phyloP scores from a whole-genome alignment of 768 basidiomycete species.

The Leccinum subgranulosum region DNA sequence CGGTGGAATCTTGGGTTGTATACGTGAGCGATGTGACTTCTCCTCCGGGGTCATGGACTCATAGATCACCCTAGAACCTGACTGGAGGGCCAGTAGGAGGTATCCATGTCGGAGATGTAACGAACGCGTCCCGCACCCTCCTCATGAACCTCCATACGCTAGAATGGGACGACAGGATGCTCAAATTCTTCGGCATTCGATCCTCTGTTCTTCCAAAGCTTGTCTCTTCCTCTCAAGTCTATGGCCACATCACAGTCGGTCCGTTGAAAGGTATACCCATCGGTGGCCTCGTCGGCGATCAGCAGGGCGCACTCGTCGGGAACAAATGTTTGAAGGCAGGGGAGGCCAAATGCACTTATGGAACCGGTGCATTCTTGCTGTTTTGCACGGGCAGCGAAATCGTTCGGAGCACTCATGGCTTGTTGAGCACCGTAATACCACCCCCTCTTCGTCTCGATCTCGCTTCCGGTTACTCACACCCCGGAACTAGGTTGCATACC shows the following conservation, averaged over 20 bases:
- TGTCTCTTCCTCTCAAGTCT: slow-evolving; percentile 90
- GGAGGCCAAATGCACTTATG: slow-evolving; percentile 97
- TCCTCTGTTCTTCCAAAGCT: slow-evolving; percentile 78
- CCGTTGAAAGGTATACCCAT: slow-evolving; percentile 75
- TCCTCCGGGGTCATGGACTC: not conserved
- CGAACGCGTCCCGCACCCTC: slow-evolving; percentile 95
- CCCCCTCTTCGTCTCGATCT: not conserved
- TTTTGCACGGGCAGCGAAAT: slow-evolving; percentile 92
- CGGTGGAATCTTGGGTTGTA: slow-evolving; percentile 94
- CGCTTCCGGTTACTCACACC: not conserved
- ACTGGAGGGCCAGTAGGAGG: slow-evolving; percentile 70
- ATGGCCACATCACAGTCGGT: slow-evolving; percentile 72
- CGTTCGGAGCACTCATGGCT: slow-evolving; percentile 80
- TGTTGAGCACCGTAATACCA: slow-evolving; percentile 75
- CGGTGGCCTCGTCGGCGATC: slow-evolving; percentile 94
- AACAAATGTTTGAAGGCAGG: slow-evolving; percentile 92
- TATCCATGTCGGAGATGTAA: slow-evolving; percentile 86
- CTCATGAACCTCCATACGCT: slow-evolving; percentile 81
- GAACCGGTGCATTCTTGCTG: slow-evolving; percentile 93
- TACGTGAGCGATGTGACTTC: slow-evolving; percentile 53
- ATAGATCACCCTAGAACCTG: slow-evolving; percentile 54
- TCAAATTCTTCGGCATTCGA: slow-evolving; percentile 85
- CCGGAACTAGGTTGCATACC: slow-evolving; percentile 72
- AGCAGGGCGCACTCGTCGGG: slow-evolving; percentile 94
- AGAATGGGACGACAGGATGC: slow-evolving; percentile 77